Percentiles rank a stretch among this genome's conserved stretches.
These are phyloP conservation scores for Notholithocarpus densiflorus DNA, from an alignment of 306 rosid species.

Conservation along the genomic window DNA sequence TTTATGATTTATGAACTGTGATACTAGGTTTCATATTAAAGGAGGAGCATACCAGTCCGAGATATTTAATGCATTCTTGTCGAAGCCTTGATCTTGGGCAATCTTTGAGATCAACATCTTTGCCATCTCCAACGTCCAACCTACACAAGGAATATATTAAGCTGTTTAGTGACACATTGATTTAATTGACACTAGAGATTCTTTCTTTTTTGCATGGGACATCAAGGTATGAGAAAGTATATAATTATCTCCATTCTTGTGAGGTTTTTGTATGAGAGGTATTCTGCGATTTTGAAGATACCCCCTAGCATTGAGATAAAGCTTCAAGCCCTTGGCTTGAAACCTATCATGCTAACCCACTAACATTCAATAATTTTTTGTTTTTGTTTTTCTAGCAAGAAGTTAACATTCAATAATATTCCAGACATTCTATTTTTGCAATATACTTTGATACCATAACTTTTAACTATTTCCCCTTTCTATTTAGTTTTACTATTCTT, in stretches of 20 bases:
- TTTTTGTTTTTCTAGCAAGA: no score
- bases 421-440: no score
- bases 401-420: no score
- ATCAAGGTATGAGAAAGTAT: background rate
- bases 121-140: conserved; percentile 49
- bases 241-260: background rate
- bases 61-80: conserved; percentile 43
- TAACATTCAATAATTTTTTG: no score
- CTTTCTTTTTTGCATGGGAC: background rate
- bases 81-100: conserved; percentile 39
- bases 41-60: conserved; percentile 33
- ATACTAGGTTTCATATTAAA: background rate
- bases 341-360: no score
- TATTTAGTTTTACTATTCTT: no score
- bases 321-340: no score
- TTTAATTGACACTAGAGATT: background rate
- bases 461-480: no score
- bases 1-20: background rate
- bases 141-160: conserved; percentile 13
- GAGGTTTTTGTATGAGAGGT: background rate
- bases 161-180: background rate
- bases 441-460: no score
- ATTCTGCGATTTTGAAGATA: no score
- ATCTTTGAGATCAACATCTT: conserved; percentile 36
- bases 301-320: no score